Percentiles rank a stretch among this genome's conserved stretches.
Evolutionary conservation across 352 stramenopile species (phyloP).

Genomic region (Pythium dissotocum): DNA sequence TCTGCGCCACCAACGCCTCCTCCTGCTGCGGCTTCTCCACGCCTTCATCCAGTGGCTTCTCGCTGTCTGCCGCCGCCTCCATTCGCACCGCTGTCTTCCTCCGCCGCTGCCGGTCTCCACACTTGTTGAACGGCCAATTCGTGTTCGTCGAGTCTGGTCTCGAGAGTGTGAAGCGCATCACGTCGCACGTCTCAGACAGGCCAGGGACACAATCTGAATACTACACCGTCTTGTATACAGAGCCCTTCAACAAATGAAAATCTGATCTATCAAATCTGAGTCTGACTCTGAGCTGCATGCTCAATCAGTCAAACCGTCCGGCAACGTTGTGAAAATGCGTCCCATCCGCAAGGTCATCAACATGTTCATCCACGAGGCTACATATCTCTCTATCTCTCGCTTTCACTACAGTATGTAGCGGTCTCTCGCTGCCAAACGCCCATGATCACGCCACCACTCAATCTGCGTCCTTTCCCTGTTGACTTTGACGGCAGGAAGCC

Average conservation of each 20-base stretch:
- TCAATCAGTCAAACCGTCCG: neutral
- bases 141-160: neutral
- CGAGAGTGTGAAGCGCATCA: neutral
- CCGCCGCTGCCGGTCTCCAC: too few relatives aligned
- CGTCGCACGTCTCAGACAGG: constrained; percentile 23
- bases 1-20: neutral
- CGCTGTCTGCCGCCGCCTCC: neutral
- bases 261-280: neutral
- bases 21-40: constrained; percentile 2
- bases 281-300: neutral
- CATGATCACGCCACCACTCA: neutral
- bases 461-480: neutral
- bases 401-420: too few relatives aligned
- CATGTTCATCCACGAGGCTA: too few relatives aligned
- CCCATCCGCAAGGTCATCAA: too few relatives aligned
- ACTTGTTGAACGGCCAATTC: neutral
- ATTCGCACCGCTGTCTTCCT: neutral
- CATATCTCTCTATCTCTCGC: too few relatives aligned
- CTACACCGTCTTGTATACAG: constrained; percentile 3
- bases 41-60: neutral
- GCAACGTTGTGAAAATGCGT: too few relatives aligned
- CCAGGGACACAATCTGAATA: constrained; percentile 4
- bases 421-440: neutral
- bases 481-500: neutral
- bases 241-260: neutral